A percentile compares a stretch with the other conserved stretches of the same genome.
Evolutionary conservation across 805 yeast genomes (phyloP).

Genomic region (Alloascoidea africana): DNA sequence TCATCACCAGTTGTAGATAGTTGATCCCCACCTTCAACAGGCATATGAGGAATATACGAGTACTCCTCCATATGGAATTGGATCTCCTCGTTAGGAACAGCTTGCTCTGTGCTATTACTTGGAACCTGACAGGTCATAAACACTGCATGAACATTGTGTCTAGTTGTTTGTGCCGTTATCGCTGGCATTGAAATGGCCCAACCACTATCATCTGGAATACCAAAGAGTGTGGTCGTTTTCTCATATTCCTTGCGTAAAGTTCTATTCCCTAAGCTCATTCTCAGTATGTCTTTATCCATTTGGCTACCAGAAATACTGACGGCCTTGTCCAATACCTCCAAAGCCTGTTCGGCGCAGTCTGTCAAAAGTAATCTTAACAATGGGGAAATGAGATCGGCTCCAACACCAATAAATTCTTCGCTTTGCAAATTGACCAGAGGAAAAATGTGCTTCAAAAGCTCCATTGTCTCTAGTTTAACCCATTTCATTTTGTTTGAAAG

Average conservation of each 20-base stretch:
- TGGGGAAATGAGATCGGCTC: slow-evolving; percentile 92
- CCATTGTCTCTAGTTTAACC: slow-evolving; percentile 74
- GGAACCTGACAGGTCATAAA: slow-evolving; percentile 64
- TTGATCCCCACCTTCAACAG: slow-evolving; percentile 30
- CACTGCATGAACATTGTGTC: slow-evolving; percentile 92
- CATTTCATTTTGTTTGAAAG: slow-evolving; percentile 63
- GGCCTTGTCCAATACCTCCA: slow-evolving; percentile 81
- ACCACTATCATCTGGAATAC: slow-evolving; percentile 89
- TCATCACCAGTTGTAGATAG: slow-evolving; percentile 50
- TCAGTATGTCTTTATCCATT: slow-evolving; percentile 77
- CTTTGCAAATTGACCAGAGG: slow-evolving; percentile 64
- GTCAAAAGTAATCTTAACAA: slow-evolving; percentile 64
- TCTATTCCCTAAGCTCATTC: slow-evolving; percentile 82
- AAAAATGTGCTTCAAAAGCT: slow-evolving; percentile 54
- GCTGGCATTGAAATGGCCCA: slow-evolving; percentile 98
- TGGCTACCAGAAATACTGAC: slow-evolving; percentile 78
- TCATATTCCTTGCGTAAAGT: slow-evolving; percentile 70
- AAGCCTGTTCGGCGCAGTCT: slow-evolving; percentile 76
- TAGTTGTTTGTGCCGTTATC: slow-evolving; percentile 71
- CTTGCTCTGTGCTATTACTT: slow-evolving; percentile 5
- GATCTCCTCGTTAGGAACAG: slow-evolving; percentile 9
- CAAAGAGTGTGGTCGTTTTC: slow-evolving; percentile 78
- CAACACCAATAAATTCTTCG: slow-evolving; percentile 75
- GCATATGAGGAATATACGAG: slow-evolving; percentile 26
- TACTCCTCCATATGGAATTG: slow-evolving; percentile 50